Base-by-base conservation (phyloP, 768 basidiomycete species). In the Tricholoma hemisulphureum region DNA sequence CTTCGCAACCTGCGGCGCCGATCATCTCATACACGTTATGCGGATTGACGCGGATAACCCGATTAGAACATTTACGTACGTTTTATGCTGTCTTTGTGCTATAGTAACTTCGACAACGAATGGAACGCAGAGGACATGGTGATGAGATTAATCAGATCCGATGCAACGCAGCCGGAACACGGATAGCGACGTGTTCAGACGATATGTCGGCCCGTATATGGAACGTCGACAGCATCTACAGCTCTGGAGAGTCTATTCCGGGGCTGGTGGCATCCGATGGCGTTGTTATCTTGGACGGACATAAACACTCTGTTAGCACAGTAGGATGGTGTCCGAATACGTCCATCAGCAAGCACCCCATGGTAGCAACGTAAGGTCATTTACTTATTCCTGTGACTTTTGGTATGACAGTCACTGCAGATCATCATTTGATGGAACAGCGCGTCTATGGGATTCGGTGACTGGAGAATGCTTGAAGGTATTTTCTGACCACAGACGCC, bases 101-200 rank as follows among this genome's bases (percentile, higher is more conserved):
- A 20, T 45, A n/a, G 24, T 39, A 18, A 58, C 43, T 57, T 57
- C 35, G n/a, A 31, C 63, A 34, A 63, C 55, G 41, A 18, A 16
- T 48, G 13, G 10, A 59, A 52, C 48, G 13, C 59, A 91, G 88
- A 34, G 91, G 89, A 1, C 92, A 94, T 62, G 75, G 73, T 18
- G 81, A 85, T 57, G 92, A 94, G 68, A 80, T 94, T 60, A 93
- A 91, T 64, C 86, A 90, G 68, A 80, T 93, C 51, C 86, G 84
- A 67, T 83, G 81, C 61, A 92, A 88, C 59, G 75, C 82, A 14
- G 74, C 80, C n/a, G 75, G 81, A 34, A 89, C 87, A 28, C 80
- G 82, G 39, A 67, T 94, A 43, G 90, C 89, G 11, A 89, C 90
- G 5, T 91, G 89, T 68, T 91, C 92, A 1, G 92, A 94, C 65